Evolutionary conservation across 441 rosid species (phyloP), one percentile per base, ranked within the genome.

Genomic region (Jatropha podagrica): DNA sequence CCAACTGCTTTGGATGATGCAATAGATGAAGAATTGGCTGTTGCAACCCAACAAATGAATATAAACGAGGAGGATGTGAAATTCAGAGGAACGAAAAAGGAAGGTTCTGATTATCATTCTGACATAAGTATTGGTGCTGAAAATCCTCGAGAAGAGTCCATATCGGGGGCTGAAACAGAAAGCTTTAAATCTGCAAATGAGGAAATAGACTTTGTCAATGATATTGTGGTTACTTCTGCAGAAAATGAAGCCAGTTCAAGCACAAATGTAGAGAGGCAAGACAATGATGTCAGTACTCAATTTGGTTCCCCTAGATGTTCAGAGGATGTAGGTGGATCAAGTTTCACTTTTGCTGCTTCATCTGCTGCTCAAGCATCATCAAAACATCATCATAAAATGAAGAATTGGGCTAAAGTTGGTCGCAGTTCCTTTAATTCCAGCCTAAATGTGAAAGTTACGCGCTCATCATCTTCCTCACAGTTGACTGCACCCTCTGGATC

Each of bases 111-210:
- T 56, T 26, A 77, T 71, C 62, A 74, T 72, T 78, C 72, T 72
- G 85, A 82, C 46, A 74, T 79, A 63, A 66, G 68, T 75, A 68
- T 51, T 79, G 80, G 83, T 78, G 71, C 75, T 77, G 95, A 86
- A 74, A 84, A 76, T 72, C 76, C 82, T 68, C 82, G 65, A 20
- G 91, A 88, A 54, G 92, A 83, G 46, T 84, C 85, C 68, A 40
- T 85, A 66, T 90, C 97, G 26, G 94, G 83, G 71, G 84, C 88
- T 73, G 97, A 93, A 76, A 88, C 98, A 62, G 98, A 94, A 82
- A 94, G 97, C 87, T 90, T 91, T 81, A 88, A 85, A 80, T 86
- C 96, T 51, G 96, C 94, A 74, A 82, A 84, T 54, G 98, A 96
- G 81, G 97, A 90, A 84, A 87, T 87, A 72, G 96, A 90, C 71